phyloP scores from a whole-genome alignment of 1,139 yeast genomes.

The Taphrina pruni region DNA sequence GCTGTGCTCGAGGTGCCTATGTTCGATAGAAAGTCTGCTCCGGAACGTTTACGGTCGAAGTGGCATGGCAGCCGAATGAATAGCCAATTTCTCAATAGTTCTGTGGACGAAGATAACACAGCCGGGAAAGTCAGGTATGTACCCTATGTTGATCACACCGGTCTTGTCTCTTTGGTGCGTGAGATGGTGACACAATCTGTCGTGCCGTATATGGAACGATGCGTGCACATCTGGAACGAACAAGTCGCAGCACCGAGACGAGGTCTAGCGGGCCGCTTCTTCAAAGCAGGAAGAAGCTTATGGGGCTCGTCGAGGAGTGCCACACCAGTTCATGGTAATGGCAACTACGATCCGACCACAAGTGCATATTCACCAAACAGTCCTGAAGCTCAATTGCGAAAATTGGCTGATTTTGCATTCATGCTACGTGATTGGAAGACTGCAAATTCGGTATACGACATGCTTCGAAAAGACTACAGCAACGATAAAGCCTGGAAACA shows the following conservation, averaged over 20 bases:
- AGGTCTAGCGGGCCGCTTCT: slow-evolving; percentile 74
- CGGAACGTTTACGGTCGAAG: slow-evolving; percentile 42
- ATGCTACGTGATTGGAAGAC: slow-evolving; percentile 86
- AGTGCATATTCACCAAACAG: slow-evolving; percentile 66
- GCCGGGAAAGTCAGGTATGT: slow-evolving; percentile 35
- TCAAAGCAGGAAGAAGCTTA: slow-evolving; percentile 69
- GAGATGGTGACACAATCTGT: slow-evolving; percentile 65
- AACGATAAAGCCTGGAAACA: slow-evolving; percentile 83
- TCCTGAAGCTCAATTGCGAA: slow-evolving; percentile 76
- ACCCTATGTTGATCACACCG: slow-evolving; percentile 52
- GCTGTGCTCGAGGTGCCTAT: slow-evolving; percentile 35
- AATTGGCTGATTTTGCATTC: slow-evolving; percentile 89
- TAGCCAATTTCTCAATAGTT: slow-evolving; percentile 20
- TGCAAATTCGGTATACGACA: slow-evolving; percentile 83
- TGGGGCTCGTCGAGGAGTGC: slow-evolving; percentile 54
- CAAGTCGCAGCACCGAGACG: slow-evolving; percentile 66
- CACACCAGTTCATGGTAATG: slow-evolving; percentile 43
- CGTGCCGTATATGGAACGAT: slow-evolving; percentile 78
- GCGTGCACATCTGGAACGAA: slow-evolving; percentile 80
- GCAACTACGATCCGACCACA: slow-evolving; percentile 56
- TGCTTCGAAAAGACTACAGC: slow-evolving; percentile 76
- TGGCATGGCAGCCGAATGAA: slow-evolving; percentile 32
- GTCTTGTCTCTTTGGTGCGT: slow-evolving; percentile 57
- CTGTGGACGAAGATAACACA: background rate
- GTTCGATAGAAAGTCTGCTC: slow-evolving; percentile 44